phyloP scores from a whole-genome alignment of 108 stramenopile species.

The Fistulifera pelliculosa region DNA sequence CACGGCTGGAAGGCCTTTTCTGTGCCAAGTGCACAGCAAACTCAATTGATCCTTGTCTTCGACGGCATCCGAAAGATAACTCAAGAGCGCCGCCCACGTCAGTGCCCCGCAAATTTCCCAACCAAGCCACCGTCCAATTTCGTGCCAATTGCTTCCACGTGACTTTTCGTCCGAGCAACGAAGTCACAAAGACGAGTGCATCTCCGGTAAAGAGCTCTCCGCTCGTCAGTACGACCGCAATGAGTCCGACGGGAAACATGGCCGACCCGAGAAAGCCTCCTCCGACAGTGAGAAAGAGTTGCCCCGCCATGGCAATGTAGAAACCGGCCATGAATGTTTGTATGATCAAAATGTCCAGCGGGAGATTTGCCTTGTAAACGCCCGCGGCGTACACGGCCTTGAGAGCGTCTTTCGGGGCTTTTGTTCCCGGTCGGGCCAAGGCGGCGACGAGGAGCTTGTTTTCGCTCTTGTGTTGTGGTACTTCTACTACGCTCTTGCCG shows the following conservation, averaged over 20 bases:
- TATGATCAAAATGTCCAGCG: constrained; percentile 16
- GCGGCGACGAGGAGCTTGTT: too few species aligned
- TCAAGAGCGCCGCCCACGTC: constrained; percentile 17
- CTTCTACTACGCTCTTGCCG: too few species aligned
- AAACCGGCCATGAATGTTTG: constrained; percentile 41
- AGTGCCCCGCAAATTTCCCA: constrained; percentile 21
- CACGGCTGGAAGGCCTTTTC: constrained; percentile 24
- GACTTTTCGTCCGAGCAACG: constrained; percentile 19
- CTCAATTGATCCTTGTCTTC: constrained; percentile 16
- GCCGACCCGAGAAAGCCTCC: constrained; percentile 20
- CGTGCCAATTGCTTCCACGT: constrained; percentile 15
- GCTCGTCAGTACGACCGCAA: constrained; percentile 29
- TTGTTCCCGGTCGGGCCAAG: constrained; percentile 10
- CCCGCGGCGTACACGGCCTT: constrained; percentile 26
- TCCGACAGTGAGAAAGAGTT: constrained; percentile 25
- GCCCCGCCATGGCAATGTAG: constrained; percentile 33
- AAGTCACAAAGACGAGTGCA: constrained; percentile 27
- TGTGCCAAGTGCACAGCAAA: constrained; percentile 23
- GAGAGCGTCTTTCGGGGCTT: constrained; percentile 24
- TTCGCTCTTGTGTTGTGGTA: too few species aligned
- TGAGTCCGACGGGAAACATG: constrained; percentile 25
- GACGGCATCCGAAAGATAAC: constrained; percentile 23
- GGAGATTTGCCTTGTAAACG: constrained; percentile 29
- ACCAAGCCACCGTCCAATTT: constrained; percentile 37
- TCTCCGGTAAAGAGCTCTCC: constrained; percentile 36